Base-by-base conservation (phyloP, 1,284 basidiomycete species). In the Ganoderma lingzhi region DNA sequence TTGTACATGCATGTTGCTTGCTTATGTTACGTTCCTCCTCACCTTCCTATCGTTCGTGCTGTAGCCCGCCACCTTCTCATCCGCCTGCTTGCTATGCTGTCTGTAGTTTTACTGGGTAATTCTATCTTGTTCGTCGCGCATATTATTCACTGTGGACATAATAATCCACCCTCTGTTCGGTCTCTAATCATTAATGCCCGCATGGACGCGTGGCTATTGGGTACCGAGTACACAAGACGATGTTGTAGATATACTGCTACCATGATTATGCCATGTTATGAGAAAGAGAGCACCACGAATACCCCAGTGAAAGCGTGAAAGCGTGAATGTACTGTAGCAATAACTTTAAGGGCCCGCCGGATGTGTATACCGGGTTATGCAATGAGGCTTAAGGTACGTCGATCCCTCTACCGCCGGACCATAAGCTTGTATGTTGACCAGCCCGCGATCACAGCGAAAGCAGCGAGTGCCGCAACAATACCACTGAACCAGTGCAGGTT, bases 351-450 rank as follows among this genome's bases (percentile, higher is more conserved):
- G 37, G 39, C 30, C 19, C 39, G 39, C 35, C 58, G 3, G 10
- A 14, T 12, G 10, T 41, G 58, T 17, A 41, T 14, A 61, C 39
- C 10, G 12, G 5, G 59, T 12, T 19, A 60, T 23, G 23, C 23
- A 28, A 42, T 41, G 59, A 44, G 41, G 23, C 28, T 23, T 42
- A 28, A n/a, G 14, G 39, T n/a, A 59, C 17, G 35, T 59, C 9
- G 2, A 59, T 35, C 10, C 35, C 10, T 59, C 56, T 67, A 79
- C 55, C 81, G 79, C 35, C 76, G 74, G 56, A 90, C 84, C 90
- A 95, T 91, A 76, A 95, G 87, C 67, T 87, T 89, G 78, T 94
- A 94, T 0, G 96, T 95, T 35, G 92, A 88, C 80, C 92, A 96
- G 6, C 93, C 94, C 3, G 94, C 94, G 45, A 96, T 80, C 48